These are phyloP conservation scores for Aechmea fasciata DNA, from an alignment of 176 grass and related monocot species.

Conservation along the genomic window DNA sequence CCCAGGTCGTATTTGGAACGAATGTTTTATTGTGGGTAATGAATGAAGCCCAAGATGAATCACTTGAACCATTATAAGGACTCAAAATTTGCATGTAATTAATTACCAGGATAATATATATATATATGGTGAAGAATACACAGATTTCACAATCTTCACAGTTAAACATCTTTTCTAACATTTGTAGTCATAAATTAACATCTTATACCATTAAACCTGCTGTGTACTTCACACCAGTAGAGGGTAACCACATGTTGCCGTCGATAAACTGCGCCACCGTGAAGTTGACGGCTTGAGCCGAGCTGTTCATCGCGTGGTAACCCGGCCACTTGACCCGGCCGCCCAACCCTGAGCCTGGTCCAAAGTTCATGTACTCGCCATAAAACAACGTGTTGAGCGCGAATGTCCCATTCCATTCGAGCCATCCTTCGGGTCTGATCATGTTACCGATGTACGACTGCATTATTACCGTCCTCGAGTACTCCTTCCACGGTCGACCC, in stretches of 20 bases:
- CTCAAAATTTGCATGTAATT: neutral
- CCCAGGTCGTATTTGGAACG: too few species aligned
- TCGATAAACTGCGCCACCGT: conserved; percentile 61
- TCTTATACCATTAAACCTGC: conserved; percentile 33
- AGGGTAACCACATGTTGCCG: conserved; percentile 65
- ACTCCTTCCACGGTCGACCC: conserved; percentile 59
- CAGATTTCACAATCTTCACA: neutral
- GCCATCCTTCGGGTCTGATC: conserved; percentile 53
- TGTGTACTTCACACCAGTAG: conserved; percentile 48
- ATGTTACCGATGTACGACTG: conserved; percentile 33
- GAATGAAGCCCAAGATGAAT: too few species aligned
- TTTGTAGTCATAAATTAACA: neutral
- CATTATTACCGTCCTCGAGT: conserved; percentile 53
- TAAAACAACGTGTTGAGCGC: conserved; percentile 49
- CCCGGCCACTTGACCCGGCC: conserved; percentile 47
- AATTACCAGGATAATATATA: neutral
- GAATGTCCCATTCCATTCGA: conserved; percentile 45
- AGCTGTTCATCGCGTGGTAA: conserved; percentile 31
- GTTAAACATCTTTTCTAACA: neutral
- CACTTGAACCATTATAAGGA: neutral
- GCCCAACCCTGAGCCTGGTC: conserved; percentile 25
- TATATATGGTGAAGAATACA: neutral
- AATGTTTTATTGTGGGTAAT: too few species aligned
- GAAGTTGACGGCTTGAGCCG: conserved; percentile 39
- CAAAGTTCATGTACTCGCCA: conserved; percentile 54